Conservation (phyloP, 2,329 filamentous ascomycete genomes). For the Magnaporthiopsis incrustans region DNA sequence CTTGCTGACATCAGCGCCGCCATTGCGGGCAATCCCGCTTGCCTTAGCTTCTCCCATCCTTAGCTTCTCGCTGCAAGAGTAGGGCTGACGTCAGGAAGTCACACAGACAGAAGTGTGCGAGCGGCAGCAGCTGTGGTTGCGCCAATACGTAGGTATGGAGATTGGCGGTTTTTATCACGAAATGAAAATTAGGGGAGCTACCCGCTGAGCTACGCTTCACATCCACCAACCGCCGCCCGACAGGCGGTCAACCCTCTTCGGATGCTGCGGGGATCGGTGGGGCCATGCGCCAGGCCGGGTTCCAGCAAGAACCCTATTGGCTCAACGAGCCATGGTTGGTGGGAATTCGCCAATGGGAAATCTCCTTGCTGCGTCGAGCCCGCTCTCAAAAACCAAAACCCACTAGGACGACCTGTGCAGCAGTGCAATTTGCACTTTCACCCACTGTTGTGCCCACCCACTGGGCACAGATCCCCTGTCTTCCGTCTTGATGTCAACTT, state of each 20-base stretch:
- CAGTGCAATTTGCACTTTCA: neutral
- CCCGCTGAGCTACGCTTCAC: neutral
- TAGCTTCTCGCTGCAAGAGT: neutral
- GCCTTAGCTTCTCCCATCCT: conserved; percentile 10
- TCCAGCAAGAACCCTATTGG: neutral
- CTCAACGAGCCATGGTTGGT: neutral
- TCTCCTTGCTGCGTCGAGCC: neutral
- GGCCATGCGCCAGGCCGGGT: neutral
- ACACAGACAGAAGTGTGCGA: neutral
- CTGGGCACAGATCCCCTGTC: too few species aligned
- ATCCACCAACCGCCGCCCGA: too few species aligned
- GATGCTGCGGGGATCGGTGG: neutral
- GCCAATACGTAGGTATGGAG: too few species aligned
- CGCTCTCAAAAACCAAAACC: too few species aligned
- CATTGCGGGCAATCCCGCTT: conserved; percentile 21
- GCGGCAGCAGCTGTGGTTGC: neutral
- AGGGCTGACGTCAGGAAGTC: neutral
- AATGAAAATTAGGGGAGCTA: neutral
- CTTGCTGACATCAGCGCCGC: conserved; percentile 15
- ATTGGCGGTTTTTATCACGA: neutral
- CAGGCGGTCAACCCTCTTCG: too few species aligned
- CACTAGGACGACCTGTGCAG: too few species aligned
- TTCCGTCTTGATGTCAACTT: neutral
- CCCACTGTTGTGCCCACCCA: neutral
- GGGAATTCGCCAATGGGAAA: neutral